These are phyloP conservation scores for Fusarium scirpi DNA, from an alignment of 2,329 filamentous ascomycete species.

Conservation along the genomic window DNA sequence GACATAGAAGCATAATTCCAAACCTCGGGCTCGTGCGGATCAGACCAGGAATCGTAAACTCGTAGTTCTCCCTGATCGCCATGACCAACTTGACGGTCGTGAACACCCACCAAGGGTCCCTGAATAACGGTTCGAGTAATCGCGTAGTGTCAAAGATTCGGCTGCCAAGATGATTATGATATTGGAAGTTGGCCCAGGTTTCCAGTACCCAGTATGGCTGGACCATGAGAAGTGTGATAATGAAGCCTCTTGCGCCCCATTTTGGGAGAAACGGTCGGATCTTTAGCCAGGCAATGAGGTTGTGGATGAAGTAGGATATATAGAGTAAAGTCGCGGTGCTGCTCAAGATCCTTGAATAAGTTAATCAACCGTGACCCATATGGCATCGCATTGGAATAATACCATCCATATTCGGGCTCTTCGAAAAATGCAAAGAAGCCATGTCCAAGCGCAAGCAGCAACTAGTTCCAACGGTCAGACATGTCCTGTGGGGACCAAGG, in stretches of 20 bases:
- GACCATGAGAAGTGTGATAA: constrained; percentile 13
- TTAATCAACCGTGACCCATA: background rate
- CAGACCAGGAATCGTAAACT: constrained; percentile 25
- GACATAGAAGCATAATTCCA: constrained; percentile 29
- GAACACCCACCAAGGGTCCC: constrained; percentile 35
- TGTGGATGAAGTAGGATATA: constrained; percentile 30
- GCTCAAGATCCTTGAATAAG: constrained; percentile 4
- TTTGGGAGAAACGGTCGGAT: constrained; percentile 22
- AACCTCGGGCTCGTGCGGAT: constrained; percentile 23
- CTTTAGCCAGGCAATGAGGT: constrained; percentile 32
- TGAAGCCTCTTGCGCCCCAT: constrained; percentile 26
- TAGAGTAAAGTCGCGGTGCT: constrained; percentile 28
- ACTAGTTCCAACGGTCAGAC: background rate
- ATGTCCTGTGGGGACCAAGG: background rate
- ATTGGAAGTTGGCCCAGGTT: constrained; percentile 35
- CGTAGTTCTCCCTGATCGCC: constrained; percentile 32
- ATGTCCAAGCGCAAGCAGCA: constrained; percentile 26
- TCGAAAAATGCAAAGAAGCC: constrained; percentile 30
- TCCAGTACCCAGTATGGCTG: constrained; percentile 33
- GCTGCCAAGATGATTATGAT: constrained; percentile 27
- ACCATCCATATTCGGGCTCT: constrained; percentile 32
- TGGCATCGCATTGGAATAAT: background rate
- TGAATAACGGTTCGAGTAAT: constrained; percentile 19
- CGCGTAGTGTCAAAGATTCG: constrained; percentile 15
- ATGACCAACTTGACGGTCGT: constrained; percentile 23